Evolutionary conservation across 1,284 basidiomycete genomes (phyloP), one percentile per base, ranked within the genome.

Genomic region (Ceratobasidium sp.): DNA sequence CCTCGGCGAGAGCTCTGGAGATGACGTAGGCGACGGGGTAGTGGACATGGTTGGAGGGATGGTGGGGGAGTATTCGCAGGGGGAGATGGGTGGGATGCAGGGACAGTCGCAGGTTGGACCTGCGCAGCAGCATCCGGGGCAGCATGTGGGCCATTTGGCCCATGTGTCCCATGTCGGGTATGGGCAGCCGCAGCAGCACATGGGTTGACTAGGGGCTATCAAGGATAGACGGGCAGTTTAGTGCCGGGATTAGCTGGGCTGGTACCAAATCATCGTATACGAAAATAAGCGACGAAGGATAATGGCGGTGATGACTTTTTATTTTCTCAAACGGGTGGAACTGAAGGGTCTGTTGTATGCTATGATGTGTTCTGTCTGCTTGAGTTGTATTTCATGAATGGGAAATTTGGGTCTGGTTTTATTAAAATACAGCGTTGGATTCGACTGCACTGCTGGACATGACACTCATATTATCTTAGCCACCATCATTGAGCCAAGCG

Each of bases 1-100:
- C 1, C 49, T 67, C 26, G 64, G 64, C 41, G 64, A 67, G 35
- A 67, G 64, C 23, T 67, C 64, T n/a, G 64, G 64, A 7, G 64
- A 67, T 18, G 54, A 57, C 18, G 54, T 57, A 16, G 23, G 54
- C 16, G n/a, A n/a, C n/a, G 52, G 64, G 14, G 35, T 35, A 14
- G 50, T 67, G 26, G 52, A 52, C 16, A 67, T 67, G 50, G 47
- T 50, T 50, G 46, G 44, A 13, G 62, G 62, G 18, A 52, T 67
- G 32, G 64, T 16, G 30, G 64, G 28, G 21, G 64, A 67, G 35
- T 67, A 67, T n/a, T 23, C n/a, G 21, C 46, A 18, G 23, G 32
- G 49, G 21, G 49, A 67, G 50, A 52, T 38, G 50, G 52, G 38
- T 21, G 43, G 46, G n/a, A 67, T 67, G 35, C n/a, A 38, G 8